Evolutionary conservation across 495 filamentous ascomycete species (phyloP).

Genomic region (Xylaria palmicola): DNA sequence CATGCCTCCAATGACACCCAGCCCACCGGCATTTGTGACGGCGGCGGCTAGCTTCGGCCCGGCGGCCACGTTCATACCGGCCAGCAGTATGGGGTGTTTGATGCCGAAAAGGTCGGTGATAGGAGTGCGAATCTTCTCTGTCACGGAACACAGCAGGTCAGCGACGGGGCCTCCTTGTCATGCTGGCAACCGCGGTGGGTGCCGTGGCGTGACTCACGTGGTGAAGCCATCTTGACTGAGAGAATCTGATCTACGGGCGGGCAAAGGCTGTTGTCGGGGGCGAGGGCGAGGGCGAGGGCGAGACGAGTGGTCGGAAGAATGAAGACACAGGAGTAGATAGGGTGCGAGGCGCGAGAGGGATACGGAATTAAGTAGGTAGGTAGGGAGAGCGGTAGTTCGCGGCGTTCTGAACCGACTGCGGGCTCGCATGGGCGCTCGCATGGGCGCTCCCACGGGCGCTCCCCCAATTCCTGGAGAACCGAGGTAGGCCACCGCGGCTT

Average conservation of each 20-base stretch:
- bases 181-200: not conserved
- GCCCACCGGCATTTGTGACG: slow-evolving; percentile 93
- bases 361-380: slow-evolving; percentile 3
- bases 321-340: not conserved
- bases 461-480: slow-evolving; percentile 10
- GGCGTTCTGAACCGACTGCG: not conserved
- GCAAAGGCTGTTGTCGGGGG: not conserved
- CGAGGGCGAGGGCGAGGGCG: not conserved
- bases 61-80: slow-evolving; percentile 98
- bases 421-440: too few species aligned
- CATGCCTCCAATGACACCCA: slow-evolving; percentile 95
- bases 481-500: slow-evolving; percentile 3
- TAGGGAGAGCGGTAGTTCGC: slow-evolving; percentile 7
- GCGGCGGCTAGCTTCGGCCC: slow-evolving; percentile 96
- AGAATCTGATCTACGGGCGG: not conserved
- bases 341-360: not conserved
- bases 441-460: too few species aligned
- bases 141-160: slow-evolving; percentile 26
- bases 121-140: slow-evolving; percentile 84
- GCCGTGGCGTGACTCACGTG: slow-evolving; percentile 57
- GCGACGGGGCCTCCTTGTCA: slow-evolving; percentile 2
- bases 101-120: slow-evolving; percentile 95
- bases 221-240: slow-evolving; percentile 67
- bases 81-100: slow-evolving; percentile 92
- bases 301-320: not conserved